These are phyloP conservation scores for Penicillium sp. DNA, from an alignment of 2,329 filamentous ascomycete species.

Conservation along the genomic window DNA sequence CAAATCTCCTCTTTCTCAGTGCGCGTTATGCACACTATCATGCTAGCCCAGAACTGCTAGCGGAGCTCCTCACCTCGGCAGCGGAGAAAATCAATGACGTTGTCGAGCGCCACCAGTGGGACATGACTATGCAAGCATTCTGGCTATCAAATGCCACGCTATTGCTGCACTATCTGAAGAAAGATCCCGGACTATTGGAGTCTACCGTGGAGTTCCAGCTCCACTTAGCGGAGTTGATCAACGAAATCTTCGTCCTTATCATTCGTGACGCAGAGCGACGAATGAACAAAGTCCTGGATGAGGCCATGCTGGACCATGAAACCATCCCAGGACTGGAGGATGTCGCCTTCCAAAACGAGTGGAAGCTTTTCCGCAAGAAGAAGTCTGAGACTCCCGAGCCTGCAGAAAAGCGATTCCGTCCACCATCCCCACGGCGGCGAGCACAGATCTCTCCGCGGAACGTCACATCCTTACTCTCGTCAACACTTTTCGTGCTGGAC, in stretches of 20 bases:
- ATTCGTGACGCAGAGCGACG: slow-evolving; percentile 93
- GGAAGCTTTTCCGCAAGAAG: slow-evolving; percentile 94
- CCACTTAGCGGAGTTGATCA: slow-evolving; percentile 90
- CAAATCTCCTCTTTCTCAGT: slow-evolving; percentile 94
- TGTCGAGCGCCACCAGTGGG: slow-evolving; percentile 95
- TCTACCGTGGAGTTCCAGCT: slow-evolving; percentile 87
- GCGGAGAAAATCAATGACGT: slow-evolving; percentile 97
- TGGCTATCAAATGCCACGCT: slow-evolving; percentile 98
- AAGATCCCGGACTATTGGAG: slow-evolving; percentile 78
- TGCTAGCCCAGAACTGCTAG: slow-evolving; percentile 79
- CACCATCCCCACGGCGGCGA: slow-evolving; percentile 88
- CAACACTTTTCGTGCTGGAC: slow-evolving; percentile 93
- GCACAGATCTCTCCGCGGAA: slow-evolving; percentile 92
- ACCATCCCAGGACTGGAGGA: slow-evolving; percentile 97
- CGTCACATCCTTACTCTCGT: slow-evolving; percentile 91
- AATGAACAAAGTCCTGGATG: slow-evolving; percentile 92
- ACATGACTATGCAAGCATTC: slow-evolving; percentile 98
- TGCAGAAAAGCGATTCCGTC: slow-evolving; percentile 83
- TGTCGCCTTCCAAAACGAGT: slow-evolving; percentile 95
- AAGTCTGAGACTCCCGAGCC: slow-evolving; percentile 84
- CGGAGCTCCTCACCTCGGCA: slow-evolving; percentile 75
- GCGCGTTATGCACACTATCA: slow-evolving; percentile 97
- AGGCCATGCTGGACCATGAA: slow-evolving; percentile 94
- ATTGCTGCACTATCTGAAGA: slow-evolving; percentile 94
- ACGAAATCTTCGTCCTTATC: slow-evolving; percentile 97